Conservation (phyloP, 2,329 filamentous ascomycete species). For the Westerdykella ornata region DNA sequence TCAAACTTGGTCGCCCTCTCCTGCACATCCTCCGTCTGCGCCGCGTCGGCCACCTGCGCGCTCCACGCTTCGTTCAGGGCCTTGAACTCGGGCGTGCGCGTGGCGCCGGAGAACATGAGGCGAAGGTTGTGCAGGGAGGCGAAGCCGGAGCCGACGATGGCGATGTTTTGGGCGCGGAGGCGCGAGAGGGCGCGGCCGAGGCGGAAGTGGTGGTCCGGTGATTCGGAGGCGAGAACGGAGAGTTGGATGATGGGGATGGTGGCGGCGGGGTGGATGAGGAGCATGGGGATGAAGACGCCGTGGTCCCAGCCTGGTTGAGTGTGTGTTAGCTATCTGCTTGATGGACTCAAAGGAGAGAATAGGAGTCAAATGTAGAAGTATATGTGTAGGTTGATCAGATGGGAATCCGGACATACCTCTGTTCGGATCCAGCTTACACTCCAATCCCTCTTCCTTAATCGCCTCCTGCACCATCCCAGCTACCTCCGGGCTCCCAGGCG, state of each 20-base stretch:
- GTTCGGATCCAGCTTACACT: constrained; percentile 24
- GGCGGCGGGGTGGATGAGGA: constrained; percentile 49
- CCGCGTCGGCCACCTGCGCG: constrained; percentile 40
- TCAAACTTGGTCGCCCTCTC: constrained; percentile 40
- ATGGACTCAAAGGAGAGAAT: neutral
- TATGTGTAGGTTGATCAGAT: too few species aligned
- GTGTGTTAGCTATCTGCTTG: neutral
- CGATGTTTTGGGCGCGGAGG: constrained; percentile 50
- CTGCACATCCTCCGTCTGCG: constrained; percentile 27
- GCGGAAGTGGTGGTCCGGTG: constrained; percentile 44
- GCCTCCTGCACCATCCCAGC: constrained; percentile 46
- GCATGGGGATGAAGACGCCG: constrained; percentile 54
- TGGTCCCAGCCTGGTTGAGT: constrained; percentile 49
- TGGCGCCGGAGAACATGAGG: constrained; percentile 38
- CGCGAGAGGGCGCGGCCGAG: constrained; percentile 49
- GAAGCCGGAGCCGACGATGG: constrained; percentile 55
- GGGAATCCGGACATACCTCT: constrained; percentile 21
- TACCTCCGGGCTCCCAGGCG: constrained; percentile 50
- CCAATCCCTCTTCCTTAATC: constrained; percentile 44
- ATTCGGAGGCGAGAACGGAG: constrained; percentile 50
- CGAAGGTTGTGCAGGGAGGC: constrained; percentile 53
- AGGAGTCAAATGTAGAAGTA: neutral
- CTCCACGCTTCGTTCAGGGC: constrained; percentile 42
- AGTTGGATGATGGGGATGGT: constrained; percentile 52
- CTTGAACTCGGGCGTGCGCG: constrained; percentile 26